Conservation (phyloP, 257 asterid genomes). For the Solanum verrucosum region DNA sequence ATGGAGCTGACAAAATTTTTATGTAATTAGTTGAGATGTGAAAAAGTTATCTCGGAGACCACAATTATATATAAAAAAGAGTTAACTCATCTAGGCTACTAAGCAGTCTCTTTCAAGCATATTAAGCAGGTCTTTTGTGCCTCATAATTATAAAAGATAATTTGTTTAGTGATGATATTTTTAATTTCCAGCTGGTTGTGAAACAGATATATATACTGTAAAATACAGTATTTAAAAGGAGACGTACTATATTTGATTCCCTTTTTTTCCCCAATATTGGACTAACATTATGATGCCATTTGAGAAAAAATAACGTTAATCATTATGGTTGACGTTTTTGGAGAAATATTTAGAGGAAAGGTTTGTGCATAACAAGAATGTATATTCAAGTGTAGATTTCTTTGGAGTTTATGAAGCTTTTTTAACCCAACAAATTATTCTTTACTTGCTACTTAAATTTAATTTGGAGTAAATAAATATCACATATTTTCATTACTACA, state of each 20-base stretch:
- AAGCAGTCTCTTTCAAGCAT: background rate
- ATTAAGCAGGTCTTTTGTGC: background rate
- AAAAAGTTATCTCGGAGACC: background rate
- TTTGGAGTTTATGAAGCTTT: too few species aligned
- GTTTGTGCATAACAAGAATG: background rate
- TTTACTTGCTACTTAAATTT: background rate
- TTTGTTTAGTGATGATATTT: background rate
- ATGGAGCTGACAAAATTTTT: background rate
- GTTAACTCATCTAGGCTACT: background rate
- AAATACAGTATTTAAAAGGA: background rate
- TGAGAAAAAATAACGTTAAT: background rate
- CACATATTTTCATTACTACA: too few species aligned
- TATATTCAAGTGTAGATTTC: background rate
- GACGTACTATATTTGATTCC: background rate
- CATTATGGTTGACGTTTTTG: background rate
- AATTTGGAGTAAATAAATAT: background rate
- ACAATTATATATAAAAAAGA: background rate
- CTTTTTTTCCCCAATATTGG: background rate
- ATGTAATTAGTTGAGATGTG: background rate
- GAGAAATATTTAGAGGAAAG: background rate
- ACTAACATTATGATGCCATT: background rate
- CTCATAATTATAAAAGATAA: background rate
- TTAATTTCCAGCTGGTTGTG: background rate
- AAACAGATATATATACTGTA: background rate
- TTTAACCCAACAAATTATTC: background rate